These are phyloP conservation scores for Yarrowia deformans DNA, from an alignment of 805 yeast species.

Conservation along the genomic window DNA sequence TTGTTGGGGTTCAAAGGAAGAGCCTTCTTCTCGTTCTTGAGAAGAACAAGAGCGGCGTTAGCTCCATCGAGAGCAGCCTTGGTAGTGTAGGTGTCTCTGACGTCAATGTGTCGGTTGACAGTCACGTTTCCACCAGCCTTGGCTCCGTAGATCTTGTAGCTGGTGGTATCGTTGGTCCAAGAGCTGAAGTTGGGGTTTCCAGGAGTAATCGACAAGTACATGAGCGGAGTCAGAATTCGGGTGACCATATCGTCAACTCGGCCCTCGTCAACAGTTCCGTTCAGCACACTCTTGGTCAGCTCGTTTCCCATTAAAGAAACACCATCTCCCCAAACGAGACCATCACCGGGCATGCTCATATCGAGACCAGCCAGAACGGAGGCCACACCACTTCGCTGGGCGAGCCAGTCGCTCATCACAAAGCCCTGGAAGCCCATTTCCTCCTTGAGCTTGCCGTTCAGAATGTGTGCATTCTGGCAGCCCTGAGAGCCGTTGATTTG, in stretches of 20 bases:
- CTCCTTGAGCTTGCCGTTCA: constrained; percentile 64
- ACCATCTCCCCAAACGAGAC: constrained; percentile 44
- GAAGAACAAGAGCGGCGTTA: constrained; percentile 59
- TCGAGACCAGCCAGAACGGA: constrained; percentile 67
- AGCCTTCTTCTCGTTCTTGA: constrained; percentile 60
- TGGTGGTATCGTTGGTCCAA: constrained; percentile 64
- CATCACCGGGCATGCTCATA: constrained; percentile 68
- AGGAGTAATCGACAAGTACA: constrained; percentile 45
- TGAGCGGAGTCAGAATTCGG: constrained; percentile 61
- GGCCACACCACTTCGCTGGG: constrained; percentile 63
- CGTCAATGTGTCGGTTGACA: constrained; percentile 64
- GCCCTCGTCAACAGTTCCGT: constrained; percentile 61
- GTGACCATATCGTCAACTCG: constrained; percentile 69
- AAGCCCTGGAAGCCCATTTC: constrained; percentile 73
- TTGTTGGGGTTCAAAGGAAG: constrained; percentile 57
- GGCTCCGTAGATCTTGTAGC: constrained; percentile 48
- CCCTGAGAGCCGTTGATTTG: constrained; percentile 63
- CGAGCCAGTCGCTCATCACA: constrained; percentile 74
- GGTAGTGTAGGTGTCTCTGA: constrained; percentile 56
- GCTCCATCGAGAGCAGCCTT: constrained; percentile 61
- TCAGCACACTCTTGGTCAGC: constrained; percentile 62
- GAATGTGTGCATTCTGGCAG: constrained; percentile 64
- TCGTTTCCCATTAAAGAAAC: constrained; percentile 61
- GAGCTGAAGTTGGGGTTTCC: constrained; percentile 64
- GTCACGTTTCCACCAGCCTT: constrained; percentile 61